Conservation (phyloP, 1,284 basidiomycete species). For the Boletus holoroseus region DNA sequence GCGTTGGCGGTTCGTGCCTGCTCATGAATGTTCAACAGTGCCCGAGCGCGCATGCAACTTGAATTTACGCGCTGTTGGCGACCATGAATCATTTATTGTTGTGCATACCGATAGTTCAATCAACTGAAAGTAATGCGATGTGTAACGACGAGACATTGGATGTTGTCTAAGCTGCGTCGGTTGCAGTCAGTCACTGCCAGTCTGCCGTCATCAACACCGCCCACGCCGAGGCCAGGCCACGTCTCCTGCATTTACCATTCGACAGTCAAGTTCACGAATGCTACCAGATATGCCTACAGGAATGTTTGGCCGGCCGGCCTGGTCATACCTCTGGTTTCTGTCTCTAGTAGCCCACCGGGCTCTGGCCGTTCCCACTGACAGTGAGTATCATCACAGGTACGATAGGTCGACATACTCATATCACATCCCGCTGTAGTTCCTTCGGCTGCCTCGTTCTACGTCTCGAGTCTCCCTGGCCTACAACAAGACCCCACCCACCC, state of each 20-base stretch:
- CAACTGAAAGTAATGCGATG: not conserved
- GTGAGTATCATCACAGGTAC: conserved; percentile 29
- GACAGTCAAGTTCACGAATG: not conserved
- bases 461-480: conserved; percentile 69
- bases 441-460: conserved; percentile 81
- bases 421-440: conserved; percentile 43
- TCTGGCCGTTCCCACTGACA: conserved; percentile 43
- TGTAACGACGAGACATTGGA: not conserved
- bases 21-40: not conserved
- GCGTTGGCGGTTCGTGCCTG: not conserved
- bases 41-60: not conserved
- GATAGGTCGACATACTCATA: not conserved
- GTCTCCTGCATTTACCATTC: not conserved
- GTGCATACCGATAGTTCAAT: not conserved
- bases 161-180: not conserved
- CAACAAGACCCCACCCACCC: conserved; percentile 67
- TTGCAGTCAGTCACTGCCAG: not conserved
- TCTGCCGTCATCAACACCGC: conserved; percentile 5
- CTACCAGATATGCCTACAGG: conserved; percentile 5
- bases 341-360: conserved; percentile 12
- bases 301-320: conserved; percentile 3
- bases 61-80: not conserved
- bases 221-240: not conserved
- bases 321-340: conserved; percentile 19
- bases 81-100: not conserved